Base-by-base conservation (phyloP, 1,284 basidiomycete genomes). In the Nidula niveotomentosa region DNA sequence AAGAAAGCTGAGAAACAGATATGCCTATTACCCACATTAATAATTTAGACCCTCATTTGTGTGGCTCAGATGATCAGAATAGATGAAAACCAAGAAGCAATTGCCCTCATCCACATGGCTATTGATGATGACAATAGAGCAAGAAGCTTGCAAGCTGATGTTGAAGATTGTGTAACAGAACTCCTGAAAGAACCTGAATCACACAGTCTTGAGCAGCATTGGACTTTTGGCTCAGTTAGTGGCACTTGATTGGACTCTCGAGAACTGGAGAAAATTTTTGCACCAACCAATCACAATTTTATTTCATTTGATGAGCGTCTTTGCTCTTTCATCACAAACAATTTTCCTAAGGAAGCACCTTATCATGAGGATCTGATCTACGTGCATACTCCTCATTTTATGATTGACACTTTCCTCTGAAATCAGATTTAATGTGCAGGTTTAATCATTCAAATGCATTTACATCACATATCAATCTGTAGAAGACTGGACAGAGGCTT, bases 1-100 rank as follows among this genome's bases (percentile, higher is more conserved):
- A 65, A 65, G 41, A 46, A 63, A 33, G 62, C 60, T 2, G 62
- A 23, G 35, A 48, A 54, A 18, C 65, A 68, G 58, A 65, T 64
- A 49, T 12, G 56, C 48, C 8, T 48, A 12, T 23, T 9, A 15
- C 13, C n/a, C 18, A 18, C 12, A 15, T 12, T 4, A 34, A 39
- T 53, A 8, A 6, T 23, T 23, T 36, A 15, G 8, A 46, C 15
- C 33, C 13, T 35, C 41, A 35, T 41, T 37, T 18, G 6, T 1
- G 18, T 47, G 45, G 6, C 18, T 10, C 8, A 62, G 59, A 63
- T 59, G 56, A 51, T 23, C 17, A 49, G 51, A 39, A 36, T 53
- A 30, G 62, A 62, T 55, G 51, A 57, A 39, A 58, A 48, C 9
- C 55, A 56, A 12, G 58, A 62, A 52, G 60, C 55, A 36, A 56